A percentile compares a stretch with the other conserved stretches of the same genome.
phyloP scores from a whole-genome alignment of 805 yeast species.

The Candida awuae region DNA sequence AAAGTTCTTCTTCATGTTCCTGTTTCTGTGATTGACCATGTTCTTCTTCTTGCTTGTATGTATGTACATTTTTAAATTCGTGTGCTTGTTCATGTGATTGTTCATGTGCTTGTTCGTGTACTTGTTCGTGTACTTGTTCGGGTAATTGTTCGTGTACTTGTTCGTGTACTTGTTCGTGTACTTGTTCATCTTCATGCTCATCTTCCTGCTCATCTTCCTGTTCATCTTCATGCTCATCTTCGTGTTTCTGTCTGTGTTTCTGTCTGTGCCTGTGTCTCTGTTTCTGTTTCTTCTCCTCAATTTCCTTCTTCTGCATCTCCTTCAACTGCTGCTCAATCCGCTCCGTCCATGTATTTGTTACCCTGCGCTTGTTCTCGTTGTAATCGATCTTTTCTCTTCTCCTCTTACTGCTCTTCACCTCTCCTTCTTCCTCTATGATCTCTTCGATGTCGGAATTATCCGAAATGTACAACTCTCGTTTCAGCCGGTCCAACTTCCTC shows the following conservation, averaged over 20 bases:
- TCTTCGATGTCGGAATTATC: slow-evolving; percentile 21
- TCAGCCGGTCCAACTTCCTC: slow-evolving; percentile 14
- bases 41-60: no score
- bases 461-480: slow-evolving; percentile 19
- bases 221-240: neutral
- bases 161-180: slow-evolving; percentile 8
- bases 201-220: slow-evolving; percentile 1
- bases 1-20: neutral
- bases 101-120: no score
- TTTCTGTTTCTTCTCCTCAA: neutral
- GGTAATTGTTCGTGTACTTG: slow-evolving; percentile 2
- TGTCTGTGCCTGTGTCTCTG: neutral
- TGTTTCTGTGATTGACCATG: no score
- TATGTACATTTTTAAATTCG: no score
- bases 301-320: neutral
- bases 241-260: neutral
- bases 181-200: slow-evolving; percentile 1
- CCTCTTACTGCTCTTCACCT: no score
- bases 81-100: no score
- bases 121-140: slow-evolving; percentile 8
- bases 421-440: slow-evolving; percentile 8
- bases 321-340: neutral
- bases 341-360: neutral
- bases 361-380: slow-evolving; percentile 18
- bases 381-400: slow-evolving; percentile 19